These are phyloP conservation scores for Volvox africanus DNA, from an alignment of 139 green algal genomes.

Conservation along the genomic window DNA sequence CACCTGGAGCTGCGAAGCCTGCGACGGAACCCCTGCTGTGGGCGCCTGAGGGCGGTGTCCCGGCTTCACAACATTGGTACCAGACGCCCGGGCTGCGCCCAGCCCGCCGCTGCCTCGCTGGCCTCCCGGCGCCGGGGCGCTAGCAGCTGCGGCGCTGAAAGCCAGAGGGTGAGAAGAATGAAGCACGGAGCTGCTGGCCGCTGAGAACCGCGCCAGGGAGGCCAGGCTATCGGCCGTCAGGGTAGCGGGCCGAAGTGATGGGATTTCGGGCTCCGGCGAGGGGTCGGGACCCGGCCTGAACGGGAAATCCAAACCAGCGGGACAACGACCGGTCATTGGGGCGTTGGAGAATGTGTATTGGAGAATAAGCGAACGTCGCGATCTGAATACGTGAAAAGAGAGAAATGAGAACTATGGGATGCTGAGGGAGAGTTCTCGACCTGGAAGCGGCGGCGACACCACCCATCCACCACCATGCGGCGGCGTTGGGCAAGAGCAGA, in stretches of 20 bases:
- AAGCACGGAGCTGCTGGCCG: background rate
- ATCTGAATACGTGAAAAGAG: no score
- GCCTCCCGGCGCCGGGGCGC: background rate
- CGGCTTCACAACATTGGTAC: background rate
- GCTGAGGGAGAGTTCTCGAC: no score
- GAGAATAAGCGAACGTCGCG: no score
- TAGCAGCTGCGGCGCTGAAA: slow-evolving; percentile 8
- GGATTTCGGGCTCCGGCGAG: slow-evolving; percentile 10
- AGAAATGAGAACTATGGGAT: no score
- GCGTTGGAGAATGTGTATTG: no score
- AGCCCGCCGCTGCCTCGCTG: background rate
- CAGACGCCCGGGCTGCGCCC: background rate
- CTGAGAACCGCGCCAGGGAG: slow-evolving; percentile 20
- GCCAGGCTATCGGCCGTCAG: slow-evolving; percentile 36
- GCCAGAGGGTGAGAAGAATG: slow-evolving; percentile 25
- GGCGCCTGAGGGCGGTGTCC: background rate
- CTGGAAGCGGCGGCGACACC: no score
- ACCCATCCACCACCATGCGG: no score
- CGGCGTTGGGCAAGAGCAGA: no score
- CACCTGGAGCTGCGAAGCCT: background rate
- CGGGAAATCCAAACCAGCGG: no score
- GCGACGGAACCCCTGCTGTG: background rate
- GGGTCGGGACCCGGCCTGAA: background rate
- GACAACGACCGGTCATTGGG: no score
- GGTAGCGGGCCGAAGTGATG: background rate